Evolutionary conservation across 2,329 filamentous ascomycete genomes (phyloP), one percentile per base, ranked within the genome.

Genomic region (Colletotrichum sp.): DNA sequence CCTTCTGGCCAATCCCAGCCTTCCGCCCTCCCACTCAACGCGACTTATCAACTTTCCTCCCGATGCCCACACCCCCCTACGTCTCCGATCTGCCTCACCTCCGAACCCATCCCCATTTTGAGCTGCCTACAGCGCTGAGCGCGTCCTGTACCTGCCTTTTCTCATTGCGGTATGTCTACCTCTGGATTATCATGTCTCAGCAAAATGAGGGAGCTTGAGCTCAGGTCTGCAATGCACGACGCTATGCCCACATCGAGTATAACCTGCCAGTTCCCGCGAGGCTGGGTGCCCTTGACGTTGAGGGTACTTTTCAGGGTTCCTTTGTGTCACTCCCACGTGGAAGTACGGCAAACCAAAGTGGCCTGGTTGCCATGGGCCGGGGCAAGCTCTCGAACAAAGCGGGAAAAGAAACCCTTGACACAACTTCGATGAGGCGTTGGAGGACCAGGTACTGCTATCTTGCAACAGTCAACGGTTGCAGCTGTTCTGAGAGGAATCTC

Each of bases 31-130:
- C 59, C 16, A 63, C 67, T 68, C n/a, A 32, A 60, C 66, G 15
- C 15, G 39, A 72, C 71, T 60, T 76, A 65, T 74, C 39, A 60
- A 74, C 49, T 57, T 49, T 59, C 24, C 21, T 18, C 26, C 49
- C 26, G 71, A 69, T 76, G 71, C 63, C 71, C 74, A 49, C 64
- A 76, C 70, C 70, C 34, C 70, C 71, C 49, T 69, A 63, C 49
- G 57, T 69, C 64, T 57, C 24, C 52, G 18, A 44, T 39, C 69
- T 26, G 49, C 49, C 69, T 72, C 69, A 60, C 66, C 21, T 57
- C 62, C 55, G 63, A 67, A 24, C 16, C 59, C 16, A 30, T 52
- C 32, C 55, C 69, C 55, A 36, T 15, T 26, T 72, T 44, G 30
- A 63, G 72, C 24, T 55, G n/a, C 13, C 39, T 72, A 39, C 69